Conservation (phyloP, 73 alveolate species). For the Paramecium biaurelia region DNA sequence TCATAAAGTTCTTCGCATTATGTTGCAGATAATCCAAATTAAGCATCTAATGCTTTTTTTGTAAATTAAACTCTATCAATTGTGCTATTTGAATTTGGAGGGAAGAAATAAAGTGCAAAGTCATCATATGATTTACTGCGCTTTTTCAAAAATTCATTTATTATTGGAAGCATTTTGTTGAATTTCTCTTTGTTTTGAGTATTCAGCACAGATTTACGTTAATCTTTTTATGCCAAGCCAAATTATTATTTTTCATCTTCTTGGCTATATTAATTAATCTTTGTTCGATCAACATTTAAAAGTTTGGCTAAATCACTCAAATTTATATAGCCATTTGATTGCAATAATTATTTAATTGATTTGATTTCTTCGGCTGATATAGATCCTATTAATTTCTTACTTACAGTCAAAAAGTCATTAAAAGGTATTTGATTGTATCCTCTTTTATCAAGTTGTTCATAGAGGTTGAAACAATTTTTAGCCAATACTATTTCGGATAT, state of each 20-base stretch:
- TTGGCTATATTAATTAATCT: neutral
- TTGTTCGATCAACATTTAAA: neutral
- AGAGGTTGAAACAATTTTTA: constrained; percentile 19
- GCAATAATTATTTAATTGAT: neutral
- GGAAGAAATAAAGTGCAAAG: neutral
- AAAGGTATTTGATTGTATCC: neutral
- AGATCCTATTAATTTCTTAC: neutral
- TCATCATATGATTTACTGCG: constrained; percentile 1
- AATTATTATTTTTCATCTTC: constrained; percentile 24
- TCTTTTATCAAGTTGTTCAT: constrained; percentile 1
- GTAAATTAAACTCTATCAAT: neutral
- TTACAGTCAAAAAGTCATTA: neutral
- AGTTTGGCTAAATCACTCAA: constrained; percentile 43
- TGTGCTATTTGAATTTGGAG: neutral
- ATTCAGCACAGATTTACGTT: neutral
- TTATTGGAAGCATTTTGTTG: neutral
- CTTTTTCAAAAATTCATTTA: constrained; percentile 10
- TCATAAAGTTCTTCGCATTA: constrained; percentile 35
- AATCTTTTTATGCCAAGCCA: neutral
- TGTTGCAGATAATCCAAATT: neutral
- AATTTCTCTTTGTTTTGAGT: neutral
- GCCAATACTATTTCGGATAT: neutral
- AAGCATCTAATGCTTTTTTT: neutral
- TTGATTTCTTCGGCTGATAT: neutral
- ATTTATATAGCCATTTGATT: neutral